Base-by-base conservation (phyloP, 2,329 filamentous ascomycete species). In the Fusarium sp. region DNA sequence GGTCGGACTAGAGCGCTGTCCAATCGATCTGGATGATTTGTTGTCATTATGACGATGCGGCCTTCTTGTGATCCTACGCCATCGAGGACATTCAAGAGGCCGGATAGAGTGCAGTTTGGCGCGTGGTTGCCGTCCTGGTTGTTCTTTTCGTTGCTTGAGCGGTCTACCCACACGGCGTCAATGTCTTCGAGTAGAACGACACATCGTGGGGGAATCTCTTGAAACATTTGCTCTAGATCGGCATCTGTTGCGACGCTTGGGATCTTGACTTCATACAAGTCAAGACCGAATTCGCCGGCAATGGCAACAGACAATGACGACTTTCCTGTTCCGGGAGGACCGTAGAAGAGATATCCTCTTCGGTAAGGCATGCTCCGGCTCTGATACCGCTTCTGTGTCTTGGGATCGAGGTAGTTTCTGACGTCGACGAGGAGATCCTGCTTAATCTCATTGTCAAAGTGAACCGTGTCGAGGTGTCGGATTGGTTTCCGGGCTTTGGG, bases 1-100 rank as follows among this genome's bases (percentile, higher is more conserved):
- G 92, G 92, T 1, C 92, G 86, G 11, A 93, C 85, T 0, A 94
- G 84, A 0, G 91, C 92, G 2, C 85, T 82, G 76, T 94, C 91
- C 0, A 94, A 87, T 61, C 89, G 87, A 59, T 93, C 90, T 0
- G 88, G 87, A 59, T 88, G 86, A 76, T 94, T 94, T 31, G 91
- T 92, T 0, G 92, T 94, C 91, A 94, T 94, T 79, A 94, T 89
- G 20, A 94, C 86, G 29, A 94, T 90, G 18, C 91, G 87, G 2
- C 92, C 92, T 82, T 94, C 92, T 62, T 90, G 89, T 0, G 90
- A 90, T 0, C 91, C 91, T 0, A 93, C 91, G 3, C 92, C 92
- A 72, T 94, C 92, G 11, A 94, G 87, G 10, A 91, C 89, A 69
- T 94, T 94, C 29, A 94, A 83, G 0, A 94, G 82, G 0, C 90